Evolutionary conservation across 306 rosid genomes (phyloP).

Genomic region (Prunus armeniaca): DNA sequence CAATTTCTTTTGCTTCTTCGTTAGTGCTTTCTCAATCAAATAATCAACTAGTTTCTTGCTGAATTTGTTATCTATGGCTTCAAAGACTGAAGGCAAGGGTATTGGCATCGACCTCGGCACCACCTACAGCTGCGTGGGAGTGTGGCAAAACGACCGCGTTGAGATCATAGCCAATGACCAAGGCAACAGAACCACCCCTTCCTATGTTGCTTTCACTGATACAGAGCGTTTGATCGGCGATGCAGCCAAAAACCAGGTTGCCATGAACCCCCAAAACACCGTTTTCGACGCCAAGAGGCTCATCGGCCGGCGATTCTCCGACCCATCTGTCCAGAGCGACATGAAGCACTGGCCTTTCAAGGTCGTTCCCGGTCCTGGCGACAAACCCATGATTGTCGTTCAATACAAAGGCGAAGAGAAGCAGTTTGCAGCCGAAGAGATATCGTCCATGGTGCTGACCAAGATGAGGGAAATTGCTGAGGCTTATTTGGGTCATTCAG

Average conservation of each 20-base stretch:
- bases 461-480: constrained; percentile 49
- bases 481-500: constrained; percentile 36
- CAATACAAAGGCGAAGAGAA: constrained; percentile 44
- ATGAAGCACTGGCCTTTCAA: constrained; percentile 48
- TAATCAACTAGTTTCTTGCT: neutral
- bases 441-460: constrained; percentile 40
- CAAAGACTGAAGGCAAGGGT: constrained; percentile 35
- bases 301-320: constrained; percentile 36
- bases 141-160: constrained; percentile 53
- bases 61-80: constrained; percentile 27
- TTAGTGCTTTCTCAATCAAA: neutral
- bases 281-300: constrained; percentile 48
- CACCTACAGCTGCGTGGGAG: constrained; percentile 54
- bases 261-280: constrained; percentile 52
- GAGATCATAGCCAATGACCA: constrained; percentile 57
- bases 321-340: constrained; percentile 38
- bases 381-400: constrained; percentile 49
- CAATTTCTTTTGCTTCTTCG: neutral
- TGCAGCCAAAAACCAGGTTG: constrained; percentile 54
- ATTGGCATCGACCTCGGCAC: constrained; percentile 56
- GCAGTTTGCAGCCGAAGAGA: constrained; percentile 43
- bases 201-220: constrained; percentile 48
- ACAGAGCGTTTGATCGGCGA: constrained; percentile 47
- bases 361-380: constrained; percentile 39
- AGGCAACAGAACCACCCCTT: constrained; percentile 53